Percentiles rank a stretch among this genome's conserved stretches.
These are phyloP conservation scores for Lunasporangiospora selenospora DNA, from an alignment of 192 early-diverging fungal species.

Conservation along the genomic window DNA sequence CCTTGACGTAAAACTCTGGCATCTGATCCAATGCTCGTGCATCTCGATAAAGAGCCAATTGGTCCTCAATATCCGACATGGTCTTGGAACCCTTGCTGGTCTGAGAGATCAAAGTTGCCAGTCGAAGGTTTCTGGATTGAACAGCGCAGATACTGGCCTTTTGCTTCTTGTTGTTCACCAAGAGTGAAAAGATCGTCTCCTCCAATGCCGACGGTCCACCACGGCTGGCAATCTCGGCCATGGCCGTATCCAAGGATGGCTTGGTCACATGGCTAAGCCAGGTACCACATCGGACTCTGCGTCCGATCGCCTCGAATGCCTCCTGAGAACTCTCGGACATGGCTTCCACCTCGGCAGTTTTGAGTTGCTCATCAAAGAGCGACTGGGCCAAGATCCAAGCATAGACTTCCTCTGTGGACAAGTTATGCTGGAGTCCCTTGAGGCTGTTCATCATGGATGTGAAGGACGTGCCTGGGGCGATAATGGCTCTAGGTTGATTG, in stretches of 20 bases:
- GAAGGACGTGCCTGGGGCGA: constrained; percentile 24
- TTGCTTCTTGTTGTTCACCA: constrained; percentile 63
- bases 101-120: constrained; percentile 84
- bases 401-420: constrained; percentile 33
- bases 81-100: constrained; percentile 62
- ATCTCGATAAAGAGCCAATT: constrained; percentile 49
- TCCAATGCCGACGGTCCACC: constrained; percentile 57
- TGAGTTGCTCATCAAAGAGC: constrained; percentile 28
- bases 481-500: constrained; percentile 17
- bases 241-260: constrained; percentile 36
- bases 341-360: constrained; percentile 11
- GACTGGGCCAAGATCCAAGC: constrained; percentile 42
- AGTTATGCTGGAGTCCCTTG: constrained; percentile 15
- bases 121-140: constrained; percentile 65
- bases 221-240: constrained; percentile 31
- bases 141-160: constrained; percentile 72
- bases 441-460: constrained; percentile 23
- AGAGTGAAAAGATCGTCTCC: constrained; percentile 36
- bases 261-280: constrained; percentile 57
- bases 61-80: constrained; percentile 46
- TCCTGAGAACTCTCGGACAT: constrained; percentile 12
- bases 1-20: constrained; percentile 36
- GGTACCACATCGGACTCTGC: constrained; percentile 66
- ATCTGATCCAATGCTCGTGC: constrained; percentile 42
- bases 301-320: constrained; percentile 18